A percentile compares a stretch with the other conserved stretches of the same genome.
Evolutionary conservation across 345 rosid genomes (phyloP).

Genomic region (Excoecaria agallocha): DNA sequence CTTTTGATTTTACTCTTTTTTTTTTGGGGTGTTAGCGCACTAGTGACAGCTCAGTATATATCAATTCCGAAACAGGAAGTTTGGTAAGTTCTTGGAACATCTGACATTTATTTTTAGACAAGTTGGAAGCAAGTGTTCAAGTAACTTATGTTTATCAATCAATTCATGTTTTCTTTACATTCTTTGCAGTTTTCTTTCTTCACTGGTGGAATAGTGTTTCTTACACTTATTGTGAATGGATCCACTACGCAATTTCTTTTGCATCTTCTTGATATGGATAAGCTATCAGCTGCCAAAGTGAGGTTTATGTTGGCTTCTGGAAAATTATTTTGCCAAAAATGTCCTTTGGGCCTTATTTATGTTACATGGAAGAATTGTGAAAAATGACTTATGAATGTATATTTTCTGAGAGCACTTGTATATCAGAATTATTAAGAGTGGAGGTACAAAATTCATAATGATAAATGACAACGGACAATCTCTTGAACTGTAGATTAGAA

Average conservation of each 20-base stretch:
- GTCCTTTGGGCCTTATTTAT: background rate
- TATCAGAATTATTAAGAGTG: background rate
- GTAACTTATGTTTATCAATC: background rate
- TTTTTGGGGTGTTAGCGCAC: slow-evolving; percentile 48
- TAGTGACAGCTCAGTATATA: slow-evolving; percentile 38
- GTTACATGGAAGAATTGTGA: background rate
- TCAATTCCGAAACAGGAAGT: slow-evolving; percentile 70
- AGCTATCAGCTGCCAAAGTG: slow-evolving; percentile 76
- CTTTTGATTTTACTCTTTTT: slow-evolving; percentile 10
- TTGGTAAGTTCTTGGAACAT: slow-evolving; percentile 50
- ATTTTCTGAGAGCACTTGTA: background rate
- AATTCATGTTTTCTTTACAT: slow-evolving; percentile 11
- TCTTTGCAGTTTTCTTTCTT: slow-evolving; percentile 76
- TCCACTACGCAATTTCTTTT: slow-evolving; percentile 82
- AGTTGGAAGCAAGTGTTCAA: background rate
- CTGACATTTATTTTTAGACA: background rate
- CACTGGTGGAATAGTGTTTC: slow-evolving; percentile 95
- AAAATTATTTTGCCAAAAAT: background rate
- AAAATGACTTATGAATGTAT: background rate
- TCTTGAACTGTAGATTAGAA: background rate
- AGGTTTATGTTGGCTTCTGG: slow-evolving; percentile 21
- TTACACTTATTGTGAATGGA: slow-evolving; percentile 85
- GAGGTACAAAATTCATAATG: background rate
- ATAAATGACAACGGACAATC: background rate
- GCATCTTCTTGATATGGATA: slow-evolving; percentile 71